Base-by-base conservation (phyloP, 306 rosid genomes). In the Gleditsia sinensis region DNA sequence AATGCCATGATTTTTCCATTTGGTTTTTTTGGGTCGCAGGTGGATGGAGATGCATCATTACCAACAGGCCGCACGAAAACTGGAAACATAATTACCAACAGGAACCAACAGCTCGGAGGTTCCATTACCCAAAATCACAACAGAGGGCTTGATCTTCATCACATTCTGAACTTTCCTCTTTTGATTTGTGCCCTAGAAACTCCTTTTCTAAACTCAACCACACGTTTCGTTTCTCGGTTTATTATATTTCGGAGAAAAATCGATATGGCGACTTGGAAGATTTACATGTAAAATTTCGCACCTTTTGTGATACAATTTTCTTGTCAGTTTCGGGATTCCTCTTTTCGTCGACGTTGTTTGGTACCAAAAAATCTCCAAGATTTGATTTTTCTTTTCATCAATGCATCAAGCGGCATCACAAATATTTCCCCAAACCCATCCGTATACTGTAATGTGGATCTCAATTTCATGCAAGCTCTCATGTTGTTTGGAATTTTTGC, bases 301-400 rank as follows among this genome's bases (percentile, higher is more conserved):
- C 43, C 17, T 13, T 71, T 49, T 66, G 71, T 48, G 5, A 56
- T 65, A 3, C 48, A 46, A 37, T 57, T n/a, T 33, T 17, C 25
- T 13, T 1, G 8, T 16, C 64, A 17, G 60, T 61, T 51, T 53
- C 69, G 27, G 67, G 45, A 10, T 75, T 40, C 60, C 61, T 6
- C 19, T 58, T 66, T 54, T 59, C 40, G 73, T 71, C 65, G 64
- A 23, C 14, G 28, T 48, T 45, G 68, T 23, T 71, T 36, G 50
- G 17, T 30, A 66, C 67, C 78, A 69, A 27, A 53, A 37, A 59
- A 65, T 76, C 33, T 64, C 58, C 80, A 75, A 80, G 86, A 79
- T 81, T 87, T 84, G 86, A 19, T 72, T 46, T 87, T 16, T 16
- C 7, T 12, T 17, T 86, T 69, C 71, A 21, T 53, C 81, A n/a